Evolutionary conservation across 2,329 filamentous ascomycete species (phyloP), one percentile per base, ranked within the genome.

Genomic region (Penicillium paneum): DNA sequence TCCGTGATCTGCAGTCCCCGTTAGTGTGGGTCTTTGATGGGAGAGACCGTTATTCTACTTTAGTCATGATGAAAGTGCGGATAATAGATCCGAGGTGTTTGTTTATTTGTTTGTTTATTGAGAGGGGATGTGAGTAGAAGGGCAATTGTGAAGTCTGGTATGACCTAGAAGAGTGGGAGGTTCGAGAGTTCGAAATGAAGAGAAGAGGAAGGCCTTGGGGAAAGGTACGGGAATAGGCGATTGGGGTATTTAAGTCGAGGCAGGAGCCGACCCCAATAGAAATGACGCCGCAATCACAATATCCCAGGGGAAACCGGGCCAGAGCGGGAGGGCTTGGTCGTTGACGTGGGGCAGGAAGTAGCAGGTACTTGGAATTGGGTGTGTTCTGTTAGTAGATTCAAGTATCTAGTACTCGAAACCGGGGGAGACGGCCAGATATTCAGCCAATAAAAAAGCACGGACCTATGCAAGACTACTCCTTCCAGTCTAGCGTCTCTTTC

Each of bases 1-100:
- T 87, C 83, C 53, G 80, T 89, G 75, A 90, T 87, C 81, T 85
- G 65, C 40, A 61, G 31, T 41, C 1, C 49, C 52, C 61, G 62
- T 66, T 55, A 63, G 53, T 31, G 19, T 49, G 45, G 34, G 46
- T 58, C 54, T 45, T n/a, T 40, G 48, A 24, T 28, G 36, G 42
- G 26, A 29, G 32, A 44, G 28, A 11, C 34, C 34, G 36, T 34
- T 28, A 54, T 43, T 39, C 45, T 38, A 74, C 72, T 67, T 75
- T 66, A 57, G 70, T 65, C 72, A 69, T 71, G 62, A 45, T 65
- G 65, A 50, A 42, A 38, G 40, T 49, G 42, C 43, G 52, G 54
- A 52, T 35, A 40, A 15, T 36, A 52, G 19, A 31, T 54, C 54
- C 44, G 52, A 13, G 24, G 21, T 26, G 29, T 40, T 47, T 40